Evolutionary conservation across 805 yeast genomes (phyloP).

Genomic region (Kazachstania bromeliacearum): DNA sequence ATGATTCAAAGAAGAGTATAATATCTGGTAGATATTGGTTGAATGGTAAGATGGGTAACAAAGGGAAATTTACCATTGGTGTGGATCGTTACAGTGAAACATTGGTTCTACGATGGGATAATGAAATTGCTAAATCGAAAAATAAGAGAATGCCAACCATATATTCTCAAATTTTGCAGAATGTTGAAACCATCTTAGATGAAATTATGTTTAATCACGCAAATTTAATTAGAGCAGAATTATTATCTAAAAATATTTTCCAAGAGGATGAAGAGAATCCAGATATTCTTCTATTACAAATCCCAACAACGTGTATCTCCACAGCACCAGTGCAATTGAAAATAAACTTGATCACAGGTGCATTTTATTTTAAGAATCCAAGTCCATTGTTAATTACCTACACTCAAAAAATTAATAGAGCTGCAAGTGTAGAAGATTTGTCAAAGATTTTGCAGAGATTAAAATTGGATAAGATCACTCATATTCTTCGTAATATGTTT

Average conservation of each 20-base stretch:
- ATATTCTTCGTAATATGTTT: conserved; percentile 27
- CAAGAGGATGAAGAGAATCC: conserved; percentile 26
- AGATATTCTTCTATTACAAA: conserved; percentile 23
- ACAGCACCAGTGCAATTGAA: conserved; percentile 26
- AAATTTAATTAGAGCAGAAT: conserved; percentile 24
- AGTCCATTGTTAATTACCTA: conserved; percentile 23
- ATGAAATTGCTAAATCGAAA: conserved; percentile 10
- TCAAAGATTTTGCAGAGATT: conserved; percentile 22
- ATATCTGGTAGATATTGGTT: conserved; percentile 29
- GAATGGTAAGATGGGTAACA: conserved; percentile 24
- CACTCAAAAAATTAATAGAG: conserved; percentile 22
- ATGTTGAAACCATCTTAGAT: conserved; percentile 26
- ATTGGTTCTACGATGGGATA: conserved; percentile 26
- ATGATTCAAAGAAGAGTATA: conserved; percentile 27
- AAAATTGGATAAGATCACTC: conserved; percentile 25
- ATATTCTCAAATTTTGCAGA: conserved; percentile 19
- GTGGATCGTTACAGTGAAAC: conserved; percentile 19
- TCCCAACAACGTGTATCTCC: conserved; percentile 28
- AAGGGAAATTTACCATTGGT: conserved; percentile 24
- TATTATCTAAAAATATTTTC: conserved; percentile 23
- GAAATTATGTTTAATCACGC: conserved; percentile 31
- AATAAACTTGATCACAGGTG: conserved; percentile 27
- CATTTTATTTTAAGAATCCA: conserved; percentile 26
- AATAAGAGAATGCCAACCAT: conserved; percentile 14
- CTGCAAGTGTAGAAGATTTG: conserved; percentile 20